Conservation (phyloP, 1,139 yeast species). For the Hansenula lynferdii region DNA sequence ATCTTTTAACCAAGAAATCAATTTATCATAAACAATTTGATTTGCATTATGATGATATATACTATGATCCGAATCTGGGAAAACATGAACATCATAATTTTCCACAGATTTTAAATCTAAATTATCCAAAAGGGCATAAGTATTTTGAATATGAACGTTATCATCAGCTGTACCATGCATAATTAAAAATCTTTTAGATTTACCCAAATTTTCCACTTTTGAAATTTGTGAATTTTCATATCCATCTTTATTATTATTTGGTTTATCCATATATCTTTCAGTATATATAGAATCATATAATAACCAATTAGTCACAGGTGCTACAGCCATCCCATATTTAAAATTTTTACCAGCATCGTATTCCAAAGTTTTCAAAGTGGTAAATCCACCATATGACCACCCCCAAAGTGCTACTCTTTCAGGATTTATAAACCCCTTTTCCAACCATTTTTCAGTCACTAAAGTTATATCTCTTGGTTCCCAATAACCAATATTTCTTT, state of each 20-base stretch:
- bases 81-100: slow-evolving; percentile 85
- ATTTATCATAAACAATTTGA: slow-evolving; percentile 66
- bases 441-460: slow-evolving; percentile 59
- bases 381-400: slow-evolving; percentile 89
- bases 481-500: slow-evolving; percentile 71
- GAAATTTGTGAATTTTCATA: slow-evolving; percentile 44
- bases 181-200: slow-evolving; percentile 57
- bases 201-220: slow-evolving; percentile 43
- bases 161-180: slow-evolving; percentile 99
- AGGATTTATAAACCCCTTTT: slow-evolving; percentile 51
- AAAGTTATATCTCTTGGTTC: slow-evolving; percentile 80
- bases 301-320: slow-evolving; percentile 84
- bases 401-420: slow-evolving; percentile 85
- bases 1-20: slow-evolving; percentile 63
- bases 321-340: slow-evolving; percentile 81
- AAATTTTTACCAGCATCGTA: slow-evolving; percentile 62
- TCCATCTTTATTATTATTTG: slow-evolving; percentile 49
- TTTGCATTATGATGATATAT: slow-evolving; percentile 79
- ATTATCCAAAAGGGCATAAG: slow-evolving; percentile 67
- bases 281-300: slow-evolving; percentile 82
- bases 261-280: slow-evolving; percentile 82
- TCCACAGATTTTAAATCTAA: slow-evolving; percentile 59
- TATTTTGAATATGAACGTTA: slow-evolving; percentile 90
- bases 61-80: slow-evolving; percentile 91
- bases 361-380: slow-evolving; percentile 73